Conservation (phyloP, 441 rosid genomes). For the Pelargonium myrrhifolium region DNA sequence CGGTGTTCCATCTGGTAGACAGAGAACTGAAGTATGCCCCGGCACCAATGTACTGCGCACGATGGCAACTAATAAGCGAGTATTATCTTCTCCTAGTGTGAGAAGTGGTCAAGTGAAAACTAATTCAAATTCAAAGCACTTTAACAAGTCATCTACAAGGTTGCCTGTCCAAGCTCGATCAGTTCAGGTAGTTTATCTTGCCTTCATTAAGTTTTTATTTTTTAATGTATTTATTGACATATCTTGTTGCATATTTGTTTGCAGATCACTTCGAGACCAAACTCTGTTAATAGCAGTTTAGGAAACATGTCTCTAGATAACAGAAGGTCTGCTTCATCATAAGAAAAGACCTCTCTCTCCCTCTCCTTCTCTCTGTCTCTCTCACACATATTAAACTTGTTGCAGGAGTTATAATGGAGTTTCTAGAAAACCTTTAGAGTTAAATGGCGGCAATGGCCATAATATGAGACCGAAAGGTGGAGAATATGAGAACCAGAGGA, state of each 20-base stretch:
- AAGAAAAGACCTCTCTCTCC: not conserved
- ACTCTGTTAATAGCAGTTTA: not conserved
- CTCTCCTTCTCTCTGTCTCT: not conserved
- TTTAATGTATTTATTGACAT: not conserved
- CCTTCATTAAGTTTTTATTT: not conserved
- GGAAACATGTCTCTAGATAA: constrained; percentile 9
- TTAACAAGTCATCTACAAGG: constrained; percentile 7
- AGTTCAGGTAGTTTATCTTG: constrained; percentile 17
- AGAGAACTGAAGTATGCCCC: constrained; percentile 3
- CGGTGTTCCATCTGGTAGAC: not conserved
- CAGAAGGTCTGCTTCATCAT: constrained; percentile 16
- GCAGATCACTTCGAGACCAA: constrained; percentile 16
- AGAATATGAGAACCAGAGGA: constrained; percentile 6
- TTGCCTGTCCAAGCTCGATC: constrained; percentile 10
- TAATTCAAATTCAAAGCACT: constrained; percentile 6
- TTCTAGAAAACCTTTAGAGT: constrained; percentile 6
- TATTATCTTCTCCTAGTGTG: constrained; percentile 8
- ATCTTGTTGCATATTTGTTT: constrained; percentile 6
- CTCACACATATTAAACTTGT: not conserved
- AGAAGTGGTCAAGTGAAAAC: not conserved
- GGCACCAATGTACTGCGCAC: constrained; percentile 7
- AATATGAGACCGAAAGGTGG: not conserved
- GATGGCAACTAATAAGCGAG: constrained; percentile 9
- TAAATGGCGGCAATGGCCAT: not conserved
- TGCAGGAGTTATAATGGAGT: constrained; percentile 8